Percentiles rank a stretch among this genome's conserved stretches.
Evolutionary conservation across 2,329 filamentous ascomycete species (phyloP).

Genomic region (Paecilomyces sp.): DNA sequence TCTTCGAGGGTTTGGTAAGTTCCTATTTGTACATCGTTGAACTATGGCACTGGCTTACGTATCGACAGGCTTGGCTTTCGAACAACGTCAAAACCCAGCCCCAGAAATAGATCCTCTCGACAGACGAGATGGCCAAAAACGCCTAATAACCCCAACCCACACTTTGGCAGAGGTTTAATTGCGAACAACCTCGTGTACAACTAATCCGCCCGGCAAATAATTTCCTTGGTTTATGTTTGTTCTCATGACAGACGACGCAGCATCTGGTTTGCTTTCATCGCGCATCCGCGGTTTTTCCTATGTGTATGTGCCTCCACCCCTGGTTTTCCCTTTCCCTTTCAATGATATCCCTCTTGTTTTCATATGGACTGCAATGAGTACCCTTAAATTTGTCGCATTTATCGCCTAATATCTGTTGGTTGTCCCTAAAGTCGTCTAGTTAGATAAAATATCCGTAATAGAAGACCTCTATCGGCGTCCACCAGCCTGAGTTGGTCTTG

Average conservation of each 20-base stretch:
- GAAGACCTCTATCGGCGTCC: neutral
- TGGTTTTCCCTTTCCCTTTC: slow-evolving; percentile 18
- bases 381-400: slow-evolving; percentile 18
- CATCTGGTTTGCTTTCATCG: slow-evolving; percentile 23
- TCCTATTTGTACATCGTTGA: neutral
- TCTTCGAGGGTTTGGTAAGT: slow-evolving; percentile 68
- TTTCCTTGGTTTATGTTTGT: slow-evolving; percentile 27
- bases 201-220: slow-evolving; percentile 19
- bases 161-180: slow-evolving; percentile 2
- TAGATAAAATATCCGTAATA: neutral
- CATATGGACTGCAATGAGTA: slow-evolving; percentile 22
- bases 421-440: neutral
- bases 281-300: slow-evolving; percentile 12
- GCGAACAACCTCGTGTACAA: slow-evolving; percentile 24
- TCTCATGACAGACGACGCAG: slow-evolving; percentile 37
- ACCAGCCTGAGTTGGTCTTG: neutral
- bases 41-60: slow-evolving; percentile 7
- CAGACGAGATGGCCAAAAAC: slow-evolving; percentile 5
- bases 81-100: slow-evolving; percentile 67
- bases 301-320: slow-evolving; percentile 12
- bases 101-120: slow-evolving; percentile 21
- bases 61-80: slow-evolving; percentile 61
- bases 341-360: slow-evolving; percentile 40
- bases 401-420: neutral
- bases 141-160: slow-evolving; percentile 5